Conservation (phyloP, 768 basidiomycete genomes). For the Rhodotorula kratochvilovae region DNA sequence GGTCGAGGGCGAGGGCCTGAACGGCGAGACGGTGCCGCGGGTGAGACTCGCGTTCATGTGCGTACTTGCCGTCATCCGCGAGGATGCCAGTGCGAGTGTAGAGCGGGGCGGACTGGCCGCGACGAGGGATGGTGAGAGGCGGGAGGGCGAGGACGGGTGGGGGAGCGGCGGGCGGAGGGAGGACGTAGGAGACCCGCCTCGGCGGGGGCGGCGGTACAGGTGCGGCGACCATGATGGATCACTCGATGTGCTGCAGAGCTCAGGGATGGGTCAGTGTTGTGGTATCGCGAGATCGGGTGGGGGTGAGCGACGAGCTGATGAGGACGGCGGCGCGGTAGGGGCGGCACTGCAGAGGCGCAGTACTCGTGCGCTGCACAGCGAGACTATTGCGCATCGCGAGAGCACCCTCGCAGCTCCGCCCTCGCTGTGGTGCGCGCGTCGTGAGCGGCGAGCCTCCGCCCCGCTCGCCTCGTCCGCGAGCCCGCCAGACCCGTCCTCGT, state of each 20-base stretch:
- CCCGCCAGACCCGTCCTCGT: too few species aligned
- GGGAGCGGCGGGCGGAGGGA: slow-evolving; percentile 19
- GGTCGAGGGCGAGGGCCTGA: slow-evolving; percentile 41
- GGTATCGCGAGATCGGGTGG: too few species aligned
- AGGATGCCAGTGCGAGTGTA: slow-evolving; percentile 5
- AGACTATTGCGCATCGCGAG: too few species aligned
- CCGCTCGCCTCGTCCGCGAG: too few species aligned
- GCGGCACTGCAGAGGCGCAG: too few species aligned
- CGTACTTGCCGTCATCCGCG: slow-evolving; percentile 9
- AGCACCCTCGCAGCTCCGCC: too few species aligned
- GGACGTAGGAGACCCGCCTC: slow-evolving; percentile 34
- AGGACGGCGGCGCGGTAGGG: too few species aligned
- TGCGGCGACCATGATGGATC: slow-evolving; percentile 11
- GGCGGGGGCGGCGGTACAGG: slow-evolving; percentile 20
- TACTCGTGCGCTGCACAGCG: too few species aligned
- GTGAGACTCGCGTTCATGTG: slow-evolving; percentile 12
- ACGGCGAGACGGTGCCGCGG: slow-evolving; percentile 40
- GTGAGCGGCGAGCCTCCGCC: too few species aligned
- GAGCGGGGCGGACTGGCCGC: slow-evolving; percentile 16
- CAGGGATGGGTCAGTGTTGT: not conserved
- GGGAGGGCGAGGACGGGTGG: slow-evolving; percentile 36
- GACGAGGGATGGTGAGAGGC: not conserved
- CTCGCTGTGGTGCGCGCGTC: too few species aligned
- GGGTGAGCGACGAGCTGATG: too few species aligned
- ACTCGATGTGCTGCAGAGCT: not conserved